phyloP scores from a whole-genome alignment of 2,329 filamentous ascomycete genomes.

The Hymenoscyphus linearis region DNA sequence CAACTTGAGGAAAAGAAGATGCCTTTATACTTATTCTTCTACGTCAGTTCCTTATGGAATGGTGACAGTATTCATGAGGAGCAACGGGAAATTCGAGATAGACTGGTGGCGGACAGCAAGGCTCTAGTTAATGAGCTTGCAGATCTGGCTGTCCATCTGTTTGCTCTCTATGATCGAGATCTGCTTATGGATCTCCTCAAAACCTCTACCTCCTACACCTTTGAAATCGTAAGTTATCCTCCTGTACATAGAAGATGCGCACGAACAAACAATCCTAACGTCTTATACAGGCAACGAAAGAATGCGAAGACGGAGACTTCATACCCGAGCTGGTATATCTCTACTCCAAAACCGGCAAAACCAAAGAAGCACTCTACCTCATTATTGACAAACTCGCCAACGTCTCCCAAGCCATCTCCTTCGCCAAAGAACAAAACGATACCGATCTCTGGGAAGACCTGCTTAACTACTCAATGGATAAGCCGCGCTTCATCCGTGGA shows the following conservation, averaged over 20 bases:
- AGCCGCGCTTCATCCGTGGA: constrained; percentile 87
- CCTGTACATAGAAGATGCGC: not conserved
- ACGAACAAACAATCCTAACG: constrained; percentile 12
- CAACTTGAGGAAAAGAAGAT: constrained; percentile 67
- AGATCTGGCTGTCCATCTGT: constrained; percentile 79
- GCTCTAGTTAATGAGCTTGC: constrained; percentile 80
- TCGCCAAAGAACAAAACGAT: constrained; percentile 90
- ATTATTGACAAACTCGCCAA: constrained; percentile 93
- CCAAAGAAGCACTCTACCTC: constrained; percentile 82
- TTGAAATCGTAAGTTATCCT: constrained; percentile 55
- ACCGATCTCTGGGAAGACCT: constrained; percentile 93
- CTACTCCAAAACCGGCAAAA: constrained; percentile 90
- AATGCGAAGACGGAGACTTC: constrained; percentile 77
- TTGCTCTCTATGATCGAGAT: constrained; percentile 74
- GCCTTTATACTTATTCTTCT: constrained; percentile 82
- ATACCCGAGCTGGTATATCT: constrained; percentile 93
- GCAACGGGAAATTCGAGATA: constrained; percentile 48
- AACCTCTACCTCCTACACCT: constrained; percentile 79
- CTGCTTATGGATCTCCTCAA: constrained; percentile 85
- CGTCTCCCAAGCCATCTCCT: constrained; percentile 86
- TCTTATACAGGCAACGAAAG: constrained; percentile 51
- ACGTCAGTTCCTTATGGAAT: constrained; percentile 79
- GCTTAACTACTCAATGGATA: constrained; percentile 95
- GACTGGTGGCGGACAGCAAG: constrained; percentile 52
- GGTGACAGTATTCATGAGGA: constrained; percentile 60